phyloP scores from a whole-genome alignment of 2,329 filamentous ascomycete species.

The Trichoderma endophyticum region DNA sequence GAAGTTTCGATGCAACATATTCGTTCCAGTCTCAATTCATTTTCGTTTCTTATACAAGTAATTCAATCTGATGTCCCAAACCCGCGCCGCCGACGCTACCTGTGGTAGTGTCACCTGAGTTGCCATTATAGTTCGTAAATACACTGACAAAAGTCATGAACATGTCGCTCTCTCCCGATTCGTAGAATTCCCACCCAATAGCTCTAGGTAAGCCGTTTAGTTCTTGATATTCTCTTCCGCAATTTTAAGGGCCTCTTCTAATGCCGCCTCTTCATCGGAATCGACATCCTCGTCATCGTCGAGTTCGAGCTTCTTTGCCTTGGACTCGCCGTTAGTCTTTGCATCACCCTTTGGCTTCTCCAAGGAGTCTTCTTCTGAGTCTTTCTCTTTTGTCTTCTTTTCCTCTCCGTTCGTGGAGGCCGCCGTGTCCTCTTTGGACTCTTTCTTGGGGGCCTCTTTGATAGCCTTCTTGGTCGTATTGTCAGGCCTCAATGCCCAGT shows the following conservation, averaged over 20 bases:
- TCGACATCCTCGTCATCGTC: conserved; percentile 30
- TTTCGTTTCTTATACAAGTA: not conserved
- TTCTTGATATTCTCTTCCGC: conserved; percentile 27
- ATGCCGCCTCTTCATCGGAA: conserved; percentile 37
- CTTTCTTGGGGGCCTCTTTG: conserved; percentile 28
- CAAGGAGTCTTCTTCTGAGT: not conserved
- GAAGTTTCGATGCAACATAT: not conserved
- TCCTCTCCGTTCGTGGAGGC: conserved; percentile 22
- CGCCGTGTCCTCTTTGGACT: conserved; percentile 25
- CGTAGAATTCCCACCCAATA: not conserved
- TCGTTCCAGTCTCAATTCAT: not conserved
- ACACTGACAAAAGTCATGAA: not conserved
- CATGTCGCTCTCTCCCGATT: not conserved
- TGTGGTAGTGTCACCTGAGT: not conserved
- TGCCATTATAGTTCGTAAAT: not conserved
- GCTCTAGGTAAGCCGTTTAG: not conserved
- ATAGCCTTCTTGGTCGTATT: conserved; percentile 31
- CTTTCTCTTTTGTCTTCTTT: conserved; percentile 6
- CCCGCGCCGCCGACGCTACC: not conserved
- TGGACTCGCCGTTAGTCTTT: conserved; percentile 17
- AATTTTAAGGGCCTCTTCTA: conserved; percentile 35
- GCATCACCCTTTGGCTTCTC: not conserved
- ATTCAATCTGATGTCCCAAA: conserved; percentile 9
- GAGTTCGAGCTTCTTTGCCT: not conserved
- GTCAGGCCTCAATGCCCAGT: conserved; percentile 66